Conservation (phyloP, 2,329 filamentous ascomycete genomes). For the Alternaria brassicae region DNA sequence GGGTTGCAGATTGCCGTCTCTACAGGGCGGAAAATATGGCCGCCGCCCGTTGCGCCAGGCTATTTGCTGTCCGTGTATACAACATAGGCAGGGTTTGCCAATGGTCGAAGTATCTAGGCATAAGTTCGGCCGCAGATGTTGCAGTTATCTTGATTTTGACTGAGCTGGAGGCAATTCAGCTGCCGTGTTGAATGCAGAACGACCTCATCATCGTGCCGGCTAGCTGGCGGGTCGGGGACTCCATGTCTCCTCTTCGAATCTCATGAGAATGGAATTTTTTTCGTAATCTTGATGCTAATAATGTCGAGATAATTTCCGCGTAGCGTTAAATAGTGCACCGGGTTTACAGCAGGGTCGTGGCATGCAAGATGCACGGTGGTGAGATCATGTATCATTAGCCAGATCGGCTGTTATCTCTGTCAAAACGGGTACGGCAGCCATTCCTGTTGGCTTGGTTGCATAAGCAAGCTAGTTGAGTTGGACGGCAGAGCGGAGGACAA, state of each 20-base stretch:
- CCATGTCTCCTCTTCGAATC: background rate
- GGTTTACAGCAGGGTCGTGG: background rate
- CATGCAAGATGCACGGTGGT: slow-evolving; percentile 6
- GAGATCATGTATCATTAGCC: slow-evolving; percentile 12
- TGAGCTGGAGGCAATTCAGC: background rate
- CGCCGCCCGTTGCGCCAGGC: slow-evolving; percentile 4
- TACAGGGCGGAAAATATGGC: slow-evolving; percentile 7
- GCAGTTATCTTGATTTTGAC: slow-evolving; percentile 1
- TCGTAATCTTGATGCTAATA: slow-evolving; percentile 12
- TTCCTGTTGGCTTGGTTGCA: background rate
- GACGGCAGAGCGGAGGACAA: slow-evolving; percentile 1
- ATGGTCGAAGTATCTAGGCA: background rate
- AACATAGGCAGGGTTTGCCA: slow-evolving; percentile 2
- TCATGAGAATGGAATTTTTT: background rate
- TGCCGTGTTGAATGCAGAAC: slow-evolving; percentile 1
- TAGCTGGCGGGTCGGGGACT: background rate
- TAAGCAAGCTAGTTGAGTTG: background rate
- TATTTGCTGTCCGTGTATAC: slow-evolving; percentile 3
- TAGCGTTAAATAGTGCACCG: slow-evolving; percentile 8
- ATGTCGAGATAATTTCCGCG: background rate
- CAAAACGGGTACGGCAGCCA: background rate
- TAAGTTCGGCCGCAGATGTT: slow-evolving; percentile 5
- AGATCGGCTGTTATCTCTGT: background rate
- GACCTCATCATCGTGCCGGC: slow-evolving; percentile 1
- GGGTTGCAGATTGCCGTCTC: slow-evolving; percentile 3